A percentile compares a stretch with the other conserved stretches of the same genome.
These are phyloP conservation scores for Mallotus repandus DNA, from an alignment of 441 rosid genomes.

Conservation along the genomic window DNA sequence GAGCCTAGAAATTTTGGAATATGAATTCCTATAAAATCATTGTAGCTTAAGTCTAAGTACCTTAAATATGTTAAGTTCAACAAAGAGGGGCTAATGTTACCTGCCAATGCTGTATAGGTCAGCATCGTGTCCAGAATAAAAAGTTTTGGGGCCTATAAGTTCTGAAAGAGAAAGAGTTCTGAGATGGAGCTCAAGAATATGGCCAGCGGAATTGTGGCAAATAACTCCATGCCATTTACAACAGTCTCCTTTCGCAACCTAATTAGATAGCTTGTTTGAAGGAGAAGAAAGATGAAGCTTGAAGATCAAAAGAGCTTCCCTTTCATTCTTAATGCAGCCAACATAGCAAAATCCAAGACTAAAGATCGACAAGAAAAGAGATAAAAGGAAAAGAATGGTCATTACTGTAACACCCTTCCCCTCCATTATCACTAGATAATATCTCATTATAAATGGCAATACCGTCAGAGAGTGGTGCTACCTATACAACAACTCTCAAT, in stretches of 20 bases:
- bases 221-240: background rate
- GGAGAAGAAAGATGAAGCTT: conserved; percentile 20
- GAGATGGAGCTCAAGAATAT: conserved; percentile 30
- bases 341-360: no score
- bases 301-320: conserved; percentile 28
- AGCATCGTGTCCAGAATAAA: no score
- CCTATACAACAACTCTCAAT: no score
- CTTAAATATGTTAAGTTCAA: background rate
- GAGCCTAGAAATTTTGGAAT: conserved; percentile 27
- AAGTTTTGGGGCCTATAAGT: no score
- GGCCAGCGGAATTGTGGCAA: conserved; percentile 22
- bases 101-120: background rate
- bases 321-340: conserved; percentile 18
- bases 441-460: no score
- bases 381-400: no score
- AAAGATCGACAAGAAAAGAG: no score
- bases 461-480: no score
- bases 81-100: conserved; percentile 5
- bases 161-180: background rate
- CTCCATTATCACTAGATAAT: no score
- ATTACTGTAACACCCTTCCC: no score
- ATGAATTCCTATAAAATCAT: conserved; percentile 17
- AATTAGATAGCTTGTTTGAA: conserved; percentile 6
- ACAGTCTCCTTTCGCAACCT: background rate
- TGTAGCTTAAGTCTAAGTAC: conserved; percentile 20